These are phyloP conservation scores for Fusarium graminum DNA, from an alignment of 2,329 filamentous ascomycete genomes.

Conservation along the genomic window DNA sequence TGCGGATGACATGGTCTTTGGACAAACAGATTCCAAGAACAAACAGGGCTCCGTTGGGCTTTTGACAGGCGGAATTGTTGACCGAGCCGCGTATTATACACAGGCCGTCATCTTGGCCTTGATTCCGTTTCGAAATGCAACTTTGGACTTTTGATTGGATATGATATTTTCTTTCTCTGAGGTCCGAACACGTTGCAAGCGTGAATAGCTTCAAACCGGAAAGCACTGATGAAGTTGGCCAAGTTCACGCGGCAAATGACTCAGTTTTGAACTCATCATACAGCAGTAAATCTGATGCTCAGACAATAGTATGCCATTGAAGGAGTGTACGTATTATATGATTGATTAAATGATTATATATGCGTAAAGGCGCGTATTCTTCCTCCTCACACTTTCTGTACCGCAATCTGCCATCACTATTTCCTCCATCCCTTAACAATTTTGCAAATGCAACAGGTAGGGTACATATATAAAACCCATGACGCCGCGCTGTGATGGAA, in stretches of 20 bases:
- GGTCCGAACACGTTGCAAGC: no score
- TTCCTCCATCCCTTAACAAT: constrained; percentile 20
- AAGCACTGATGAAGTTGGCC: background rate
- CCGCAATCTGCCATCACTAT: constrained; percentile 23
- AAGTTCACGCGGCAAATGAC: background rate
- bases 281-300: background rate
- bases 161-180: background rate
- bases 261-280: no score
- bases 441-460: constrained; percentile 7
- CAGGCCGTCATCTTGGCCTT: constrained; percentile 58
- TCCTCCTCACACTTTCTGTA: constrained; percentile 4
- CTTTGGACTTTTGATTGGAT: constrained; percentile 49
- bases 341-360: constrained; percentile 24
- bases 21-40: constrained; percentile 55
- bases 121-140: constrained; percentile 57
- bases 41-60: constrained; percentile 57
- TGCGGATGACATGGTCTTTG: constrained; percentile 57
- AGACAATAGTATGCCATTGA: background rate
- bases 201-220: no score
- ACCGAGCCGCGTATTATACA: constrained; percentile 54
- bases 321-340: constrained; percentile 10
- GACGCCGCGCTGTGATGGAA: constrained; percentile 34
- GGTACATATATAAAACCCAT: constrained; percentile 22
- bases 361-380: constrained; percentile 24
- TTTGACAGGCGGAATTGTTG: constrained; percentile 55